Evolutionary conservation across 495 filamentous ascomycete species (phyloP).

Genomic region (Aspergillus affinis): DNA sequence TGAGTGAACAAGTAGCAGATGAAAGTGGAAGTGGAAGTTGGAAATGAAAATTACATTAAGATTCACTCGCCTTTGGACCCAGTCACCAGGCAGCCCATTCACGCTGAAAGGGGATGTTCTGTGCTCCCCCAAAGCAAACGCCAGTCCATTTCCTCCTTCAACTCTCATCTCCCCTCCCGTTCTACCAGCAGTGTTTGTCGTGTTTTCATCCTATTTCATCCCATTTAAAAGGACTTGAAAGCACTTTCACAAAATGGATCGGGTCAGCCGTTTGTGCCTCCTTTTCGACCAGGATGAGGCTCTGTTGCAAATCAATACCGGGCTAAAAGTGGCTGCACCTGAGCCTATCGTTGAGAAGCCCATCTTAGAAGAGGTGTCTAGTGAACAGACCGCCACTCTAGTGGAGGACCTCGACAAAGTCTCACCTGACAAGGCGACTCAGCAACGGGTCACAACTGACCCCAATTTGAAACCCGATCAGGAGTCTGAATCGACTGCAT

Average conservation of each 20-base stretch:
- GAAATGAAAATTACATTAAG: no score
- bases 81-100: neutral
- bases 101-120: neutral
- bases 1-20: no score
- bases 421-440: neutral
- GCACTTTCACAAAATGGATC: constrained; percentile 18
- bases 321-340: constrained; percentile 6
- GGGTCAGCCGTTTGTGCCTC: constrained; percentile 23
- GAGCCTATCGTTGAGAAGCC: neutral
- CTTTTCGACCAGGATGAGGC: constrained; percentile 26
- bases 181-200: neutral
- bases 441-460: no score
- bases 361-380: neutral
- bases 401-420: neutral
- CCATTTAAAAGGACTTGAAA: neutral
- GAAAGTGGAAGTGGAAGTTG: no score
- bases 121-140: neutral
- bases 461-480: no score
- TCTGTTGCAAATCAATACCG: constrained; percentile 24
- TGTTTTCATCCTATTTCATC: neutral
- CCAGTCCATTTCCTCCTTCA: no score
- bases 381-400: neutral
- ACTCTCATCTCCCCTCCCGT: neutral
- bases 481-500: no score
- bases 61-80: no score